Conservation (phyloP, 805 yeast species). For the Blastobotrys chiropterorum region DNA sequence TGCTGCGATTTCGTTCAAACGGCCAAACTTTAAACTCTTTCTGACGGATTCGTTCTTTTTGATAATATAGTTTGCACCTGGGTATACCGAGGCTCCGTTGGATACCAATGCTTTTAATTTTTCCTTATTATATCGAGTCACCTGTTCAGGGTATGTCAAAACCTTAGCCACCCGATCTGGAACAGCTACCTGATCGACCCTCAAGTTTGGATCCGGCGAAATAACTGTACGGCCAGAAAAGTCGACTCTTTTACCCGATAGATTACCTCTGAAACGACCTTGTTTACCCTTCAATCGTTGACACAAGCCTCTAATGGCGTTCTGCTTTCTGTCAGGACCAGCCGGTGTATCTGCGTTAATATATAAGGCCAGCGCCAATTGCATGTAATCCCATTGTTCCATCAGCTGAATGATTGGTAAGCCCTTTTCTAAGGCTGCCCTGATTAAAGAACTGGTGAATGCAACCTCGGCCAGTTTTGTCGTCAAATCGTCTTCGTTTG, state of each 20-base stretch:
- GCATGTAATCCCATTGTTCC: slow-evolving; percentile 99
- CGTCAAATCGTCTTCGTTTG: slow-evolving; percentile 95
- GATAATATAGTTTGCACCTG: slow-evolving; percentile 91
- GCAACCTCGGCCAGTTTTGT: slow-evolving; percentile 94
- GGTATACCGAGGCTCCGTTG: slow-evolving; percentile 85
- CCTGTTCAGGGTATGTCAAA: slow-evolving; percentile 91
- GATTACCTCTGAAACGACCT: slow-evolving; percentile 96
- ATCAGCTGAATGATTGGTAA: slow-evolving; percentile 85
- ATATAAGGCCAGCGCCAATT: slow-evolving; percentile 92
- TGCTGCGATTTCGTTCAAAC: slow-evolving; percentile 68
- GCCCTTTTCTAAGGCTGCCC: slow-evolving; percentile 94
- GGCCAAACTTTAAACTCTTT: slow-evolving; percentile 85
- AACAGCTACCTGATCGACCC: slow-evolving; percentile 96
- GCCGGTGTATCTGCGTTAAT: slow-evolving; percentile 92
- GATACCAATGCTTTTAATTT: slow-evolving; percentile 68
- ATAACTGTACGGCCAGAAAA: slow-evolving; percentile 97
- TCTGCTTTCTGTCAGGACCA: slow-evolving; percentile 36
- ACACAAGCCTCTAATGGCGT: slow-evolving; percentile 82
- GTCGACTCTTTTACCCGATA: slow-evolving; percentile 98
- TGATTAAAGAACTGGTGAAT: slow-evolving; percentile 90
- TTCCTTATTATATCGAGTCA: slow-evolving; percentile 76
- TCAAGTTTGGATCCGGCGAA: slow-evolving; percentile 94
- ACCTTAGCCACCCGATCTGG: slow-evolving; percentile 96
- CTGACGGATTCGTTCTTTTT: slow-evolving; percentile 81
- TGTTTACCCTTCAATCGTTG: slow-evolving; percentile 97